Evolutionary conservation across 768 basidiomycete genomes (phyloP).

Genomic region (Daedaleopsis nitida): DNA sequence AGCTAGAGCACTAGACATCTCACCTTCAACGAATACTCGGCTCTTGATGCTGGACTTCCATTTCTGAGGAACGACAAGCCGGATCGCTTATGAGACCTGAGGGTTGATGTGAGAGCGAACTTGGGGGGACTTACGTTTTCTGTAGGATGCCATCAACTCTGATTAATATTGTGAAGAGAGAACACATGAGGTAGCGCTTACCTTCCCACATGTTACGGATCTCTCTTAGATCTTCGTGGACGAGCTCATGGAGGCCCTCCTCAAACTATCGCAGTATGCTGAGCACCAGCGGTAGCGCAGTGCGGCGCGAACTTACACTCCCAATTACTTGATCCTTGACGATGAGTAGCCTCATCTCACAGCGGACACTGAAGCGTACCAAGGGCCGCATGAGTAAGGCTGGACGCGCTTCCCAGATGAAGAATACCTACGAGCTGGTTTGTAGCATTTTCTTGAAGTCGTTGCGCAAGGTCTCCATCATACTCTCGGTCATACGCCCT

Average conservation of each 20-base stretch:
- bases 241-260: not conserved
- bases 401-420: too few species aligned
- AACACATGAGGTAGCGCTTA: too few species aligned
- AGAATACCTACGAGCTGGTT: too few species aligned
- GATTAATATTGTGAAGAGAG: too few species aligned
- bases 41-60: constrained; percentile 13
- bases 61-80: not conserved
- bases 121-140: not conserved
- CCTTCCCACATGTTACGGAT: constrained; percentile 1
- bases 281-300: too few species aligned
- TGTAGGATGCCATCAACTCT: too few species aligned
- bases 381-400: too few species aligned
- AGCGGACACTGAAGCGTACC: constrained; percentile 10
- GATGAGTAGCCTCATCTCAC: not conserved
- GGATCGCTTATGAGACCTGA: not conserved
- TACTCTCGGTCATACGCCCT: constrained; percentile 1
- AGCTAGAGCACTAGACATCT: not conserved
- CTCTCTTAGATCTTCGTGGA: not conserved
- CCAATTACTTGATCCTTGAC: not conserved
- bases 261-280: too few species aligned
- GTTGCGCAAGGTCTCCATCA: constrained; percentile 8
- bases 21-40: constrained; percentile 10
- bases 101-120: too few species aligned
- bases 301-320: not conserved
- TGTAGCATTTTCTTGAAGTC: constrained; percentile 9